Evolutionary conservation across 306 rosid species (phyloP), one percentile per base, ranked within the genome.

Genomic region (Castanospermum australe): DNA sequence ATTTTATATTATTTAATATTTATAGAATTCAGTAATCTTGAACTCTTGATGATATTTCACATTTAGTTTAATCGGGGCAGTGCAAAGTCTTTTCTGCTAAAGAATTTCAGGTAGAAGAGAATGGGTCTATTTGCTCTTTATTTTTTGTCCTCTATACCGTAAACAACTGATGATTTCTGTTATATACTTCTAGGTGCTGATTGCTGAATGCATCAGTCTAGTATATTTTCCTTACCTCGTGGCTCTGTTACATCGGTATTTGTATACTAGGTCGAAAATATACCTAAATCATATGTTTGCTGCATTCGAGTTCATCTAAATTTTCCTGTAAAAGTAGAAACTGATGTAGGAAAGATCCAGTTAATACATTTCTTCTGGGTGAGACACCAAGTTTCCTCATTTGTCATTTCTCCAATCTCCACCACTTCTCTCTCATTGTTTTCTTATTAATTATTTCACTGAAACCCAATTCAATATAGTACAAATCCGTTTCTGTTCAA

Each of bases 111-210:
- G 28, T 22, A 17, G 2, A 42, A 0, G 17, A 48, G 72, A 61
- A 50, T 12, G 12, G 20, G 6, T 32, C 45, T 60, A 59, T 59
- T 45, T 45, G 20, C 64, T 18, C 68, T 28, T 52, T 5, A 18
- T 78, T 67, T 76, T 76, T 15, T 48, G 33, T 20, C 48, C 11
- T 44, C 65, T 57, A 32, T 68, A 51, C 76, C 41, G 13, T 18
- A 25, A 33, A 21, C 8, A 22, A 76, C 8, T 36, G 21, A 59
- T 10, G 24, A 28, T 39, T 17, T 67, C 45, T 67, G 42, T 56
- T 32, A 51, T 78, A 44, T 44, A 33, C 41, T 59, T 61, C 20
- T 22, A 59, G 83, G 36, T 20, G 21, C 76, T 55, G 48, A 28
- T 13, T 28, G 57, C 76, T 55, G 48, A 28, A 20, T 28, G 57